Conservation (phyloP, 345 rosid genomes). For the Eucalyptus melliodora region DNA sequence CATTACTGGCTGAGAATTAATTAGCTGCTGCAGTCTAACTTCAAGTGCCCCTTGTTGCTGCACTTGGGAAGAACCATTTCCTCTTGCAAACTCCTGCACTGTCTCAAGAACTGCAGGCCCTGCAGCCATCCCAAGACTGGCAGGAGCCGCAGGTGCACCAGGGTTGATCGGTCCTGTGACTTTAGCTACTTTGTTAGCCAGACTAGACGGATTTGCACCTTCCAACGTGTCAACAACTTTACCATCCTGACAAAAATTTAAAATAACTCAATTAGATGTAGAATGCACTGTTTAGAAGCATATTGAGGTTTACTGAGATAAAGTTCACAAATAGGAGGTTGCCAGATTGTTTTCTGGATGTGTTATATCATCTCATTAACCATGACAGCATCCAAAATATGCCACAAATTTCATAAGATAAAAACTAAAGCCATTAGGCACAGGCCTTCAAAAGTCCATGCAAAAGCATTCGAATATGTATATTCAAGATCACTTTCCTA, state of each 20-base stretch:
- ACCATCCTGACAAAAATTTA: constrained; percentile 44
- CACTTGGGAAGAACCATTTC: constrained; percentile 22
- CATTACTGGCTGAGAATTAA: constrained; percentile 68
- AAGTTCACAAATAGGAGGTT: background rate
- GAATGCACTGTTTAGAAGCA: background rate
- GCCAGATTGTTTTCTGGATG: background rate
- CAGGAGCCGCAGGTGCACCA: constrained; percentile 88
- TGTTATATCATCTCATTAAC: background rate
- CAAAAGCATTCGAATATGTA: background rate
- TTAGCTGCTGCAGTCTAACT: constrained; percentile 47
- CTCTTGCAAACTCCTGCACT: constrained; percentile 59
- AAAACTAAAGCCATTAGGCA: background rate
- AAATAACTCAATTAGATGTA: background rate
- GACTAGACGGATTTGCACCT: constrained; percentile 92
- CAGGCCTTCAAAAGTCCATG: background rate
- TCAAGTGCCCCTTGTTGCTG: constrained; percentile 26
- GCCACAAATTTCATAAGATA: background rate
- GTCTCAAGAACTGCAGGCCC: constrained; percentile 70
- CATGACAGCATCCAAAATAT: background rate
- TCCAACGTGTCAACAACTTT: constrained; percentile 70
- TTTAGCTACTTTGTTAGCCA: constrained; percentile 90
- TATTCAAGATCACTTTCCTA: background rate
- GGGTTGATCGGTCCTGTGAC: constrained; percentile 50
- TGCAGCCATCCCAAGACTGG: constrained; percentile 97
- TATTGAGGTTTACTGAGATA: background rate